A percentile compares a stretch with the other conserved stretches of the same genome.
These are phyloP conservation scores for Bolboschoenus planiculmis DNA, from an alignment of 176 grass and related monocot genomes.

Conservation along the genomic window DNA sequence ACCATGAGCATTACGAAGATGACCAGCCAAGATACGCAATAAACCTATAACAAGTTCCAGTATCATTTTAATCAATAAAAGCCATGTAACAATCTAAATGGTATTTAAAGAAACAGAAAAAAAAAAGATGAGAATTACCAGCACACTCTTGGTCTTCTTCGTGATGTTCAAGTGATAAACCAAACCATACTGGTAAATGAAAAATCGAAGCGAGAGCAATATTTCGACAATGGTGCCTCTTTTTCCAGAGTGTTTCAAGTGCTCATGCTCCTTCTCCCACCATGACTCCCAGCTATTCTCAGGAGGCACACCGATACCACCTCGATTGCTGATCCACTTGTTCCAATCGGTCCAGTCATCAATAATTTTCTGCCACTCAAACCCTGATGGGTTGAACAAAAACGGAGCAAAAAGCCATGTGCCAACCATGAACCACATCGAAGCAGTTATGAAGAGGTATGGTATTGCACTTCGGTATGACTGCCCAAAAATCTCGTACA, in stretches of 20 bases:
- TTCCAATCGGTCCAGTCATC: conserved; percentile 98
- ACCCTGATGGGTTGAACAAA: conserved; percentile 92
- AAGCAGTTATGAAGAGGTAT: conserved; percentile 89
- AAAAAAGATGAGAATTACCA: conserved; percentile 45
- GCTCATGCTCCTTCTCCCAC: conserved; percentile 97
- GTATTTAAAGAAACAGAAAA: background rate
- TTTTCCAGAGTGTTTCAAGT: conserved; percentile 77
- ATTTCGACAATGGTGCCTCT: conserved; percentile 77
- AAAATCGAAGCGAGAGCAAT: conserved; percentile 77
- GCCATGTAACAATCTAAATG: background rate
- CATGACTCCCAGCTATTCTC: conserved; percentile 98
- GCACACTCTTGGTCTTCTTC: conserved; percentile 56
- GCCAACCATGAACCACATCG: conserved; percentile 99
- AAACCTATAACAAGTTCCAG: conserved; percentile 50
- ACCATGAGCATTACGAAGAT: conserved; percentile 70
- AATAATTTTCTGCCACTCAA: conserved; percentile 98
- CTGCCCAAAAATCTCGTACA: conserved; percentile 88
- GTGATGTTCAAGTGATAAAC: conserved; percentile 96
- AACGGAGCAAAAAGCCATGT: conserved; percentile 94
- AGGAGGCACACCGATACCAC: conserved; percentile 77
- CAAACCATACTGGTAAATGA: conserved; percentile 94
- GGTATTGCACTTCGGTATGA: conserved; percentile 72
- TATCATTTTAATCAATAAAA: background rate
- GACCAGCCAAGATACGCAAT: conserved; percentile 82
- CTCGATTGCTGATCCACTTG: conserved; percentile 93